Evolutionary conservation across 257 asterid species (phyloP), one percentile per base, ranked within the genome.

Genomic region (Gentiana macrophylla): DNA sequence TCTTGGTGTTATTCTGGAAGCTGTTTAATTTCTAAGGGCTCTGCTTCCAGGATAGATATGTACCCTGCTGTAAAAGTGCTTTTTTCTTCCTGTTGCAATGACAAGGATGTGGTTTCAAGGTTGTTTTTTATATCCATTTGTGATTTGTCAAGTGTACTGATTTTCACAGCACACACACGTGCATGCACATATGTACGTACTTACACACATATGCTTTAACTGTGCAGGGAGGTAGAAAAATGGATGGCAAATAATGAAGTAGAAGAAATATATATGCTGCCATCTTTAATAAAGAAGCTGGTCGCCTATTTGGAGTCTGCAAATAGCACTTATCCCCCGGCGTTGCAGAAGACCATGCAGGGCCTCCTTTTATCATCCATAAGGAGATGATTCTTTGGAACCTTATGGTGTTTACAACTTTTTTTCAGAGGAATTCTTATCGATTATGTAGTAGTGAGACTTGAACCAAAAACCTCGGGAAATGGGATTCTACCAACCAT

Each of bases 231-330:
- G 35, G 52, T 74, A 35, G 93, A 78, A 44, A 89, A 80, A 45
- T 82, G 86, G 91, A 78, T 49, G 62, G 57, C 75, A 55, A 76
- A 85, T 72, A 74, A 83, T 71, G 78, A 81, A 80, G 88, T 80
- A 3, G 94, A 88, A 62, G 97, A 88, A 75, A 79, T 92, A 12
- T 81, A 75, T 82, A 81, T 88, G 95, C 75, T 83, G 60, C 73
- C 89, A 36, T 78, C 97, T 70, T 95, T 83, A 81, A 76, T 83
- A 74, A 47, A 53, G 24, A 86, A 86, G 67, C 50, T 88, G 64
- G 70, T 62, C 57, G 66, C 57, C 63, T 64, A 35, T 38, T 58
- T 92, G 80, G 86, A 80, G 75, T 72, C 74, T 61, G 75, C 79
- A 61, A 88, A 66, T 50, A 55, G 56, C 55, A 71, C 60, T 10